Percentiles rank a stretch among this genome's conserved stretches.
phyloP scores from a whole-genome alignment of 345 rosid species.

The Eutrema japonicum region DNA sequence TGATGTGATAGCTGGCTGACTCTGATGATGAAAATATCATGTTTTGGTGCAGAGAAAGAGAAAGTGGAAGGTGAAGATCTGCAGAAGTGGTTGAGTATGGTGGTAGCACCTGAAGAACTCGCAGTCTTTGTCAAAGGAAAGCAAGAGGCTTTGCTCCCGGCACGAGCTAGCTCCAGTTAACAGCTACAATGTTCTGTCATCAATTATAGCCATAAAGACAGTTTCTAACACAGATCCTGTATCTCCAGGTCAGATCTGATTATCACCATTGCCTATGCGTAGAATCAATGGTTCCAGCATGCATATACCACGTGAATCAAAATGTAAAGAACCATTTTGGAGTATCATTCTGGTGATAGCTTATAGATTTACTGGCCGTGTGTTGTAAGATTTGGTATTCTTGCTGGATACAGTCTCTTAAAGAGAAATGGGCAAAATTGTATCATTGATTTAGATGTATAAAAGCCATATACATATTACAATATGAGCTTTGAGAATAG shows the following conservation, averaged over 20 bases:
- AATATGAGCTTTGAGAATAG: slow-evolving; percentile 22
- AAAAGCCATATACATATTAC: slow-evolving; percentile 15
- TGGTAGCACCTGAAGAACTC: slow-evolving; percentile 86
- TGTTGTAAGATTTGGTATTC: slow-evolving; percentile 38
- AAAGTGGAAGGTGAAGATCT: slow-evolving; percentile 96
- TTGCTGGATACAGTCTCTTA: slow-evolving; percentile 35
- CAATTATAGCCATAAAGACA: slow-evolving; percentile 33
- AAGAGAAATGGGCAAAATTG: slow-evolving; percentile 31
- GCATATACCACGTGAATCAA: slow-evolving; percentile 23
- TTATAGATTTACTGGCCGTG: slow-evolving; percentile 10
- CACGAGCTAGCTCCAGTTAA: slow-evolving; percentile 48
- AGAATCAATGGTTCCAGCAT: slow-evolving; percentile 18
- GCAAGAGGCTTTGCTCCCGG: slow-evolving; percentile 61
- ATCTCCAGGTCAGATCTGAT: slow-evolving; percentile 37
- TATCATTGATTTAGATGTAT: slow-evolving; percentile 29
- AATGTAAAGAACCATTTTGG: slow-evolving; percentile 7
- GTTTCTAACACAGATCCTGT: slow-evolving; percentile 29
- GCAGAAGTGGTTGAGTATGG: slow-evolving; percentile 79
- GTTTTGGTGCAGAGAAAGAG: slow-evolving; percentile 68
- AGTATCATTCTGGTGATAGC: slow-evolving; percentile 25
- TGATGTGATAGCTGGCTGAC: background rate
- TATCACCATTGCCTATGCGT: slow-evolving; percentile 26
- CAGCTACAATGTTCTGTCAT: slow-evolving; percentile 10
- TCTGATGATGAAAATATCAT: slow-evolving; percentile 24
- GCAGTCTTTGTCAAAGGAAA: slow-evolving; percentile 59